Evolutionary conservation across 345 rosid genomes (phyloP), one percentile per base, ranked within the genome.

Genomic region (Brassica rapa): DNA sequence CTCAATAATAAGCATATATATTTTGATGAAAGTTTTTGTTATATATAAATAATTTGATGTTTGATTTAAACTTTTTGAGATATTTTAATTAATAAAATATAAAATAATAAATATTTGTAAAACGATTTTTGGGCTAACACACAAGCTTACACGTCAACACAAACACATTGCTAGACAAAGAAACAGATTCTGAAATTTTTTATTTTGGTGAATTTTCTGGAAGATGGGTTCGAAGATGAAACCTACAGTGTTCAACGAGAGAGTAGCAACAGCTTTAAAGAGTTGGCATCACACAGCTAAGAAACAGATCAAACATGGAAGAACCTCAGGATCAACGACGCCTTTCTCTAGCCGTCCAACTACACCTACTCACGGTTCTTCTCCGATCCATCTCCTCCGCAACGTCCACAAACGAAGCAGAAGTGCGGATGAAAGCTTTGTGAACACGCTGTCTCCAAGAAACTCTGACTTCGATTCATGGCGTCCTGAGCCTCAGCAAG

Each of bases 211-310:
- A 35, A 35, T 35, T 8, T 35, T 35, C 41, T 35, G 64, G 0
- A 62, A 95, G 97, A 95, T 95, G 99, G 99, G 99, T 6, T 88
- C 98, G 0, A 88, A 81, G 67, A 90, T 95, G 97, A 95, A 88
- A 76, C 89, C 96, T n/a, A 91, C 96, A 8, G 83, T 95, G 59
- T 93, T 95, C 85, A 86, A 91, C 49, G 96, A 91, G 27, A 79
- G 70, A 75, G 90, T 93, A 41, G 96, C 92, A 21, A 24, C 77
- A 1, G 96, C 98, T 0, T 84, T 93, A 8, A 88, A 64, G 82
- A 87, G 72, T 30, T 91, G 98, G 99, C 97, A 89, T 79, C 91
- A 84, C 33, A 62, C 86, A 3, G 97, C 96, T 2, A 91, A 81
- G 85, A 96, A 87, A 65, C 86, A 91, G 41, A 32, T 85, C 1